Base-by-base conservation (phyloP, 2,329 filamentous ascomycete genomes). In the Talaromyces sp. region DNA sequence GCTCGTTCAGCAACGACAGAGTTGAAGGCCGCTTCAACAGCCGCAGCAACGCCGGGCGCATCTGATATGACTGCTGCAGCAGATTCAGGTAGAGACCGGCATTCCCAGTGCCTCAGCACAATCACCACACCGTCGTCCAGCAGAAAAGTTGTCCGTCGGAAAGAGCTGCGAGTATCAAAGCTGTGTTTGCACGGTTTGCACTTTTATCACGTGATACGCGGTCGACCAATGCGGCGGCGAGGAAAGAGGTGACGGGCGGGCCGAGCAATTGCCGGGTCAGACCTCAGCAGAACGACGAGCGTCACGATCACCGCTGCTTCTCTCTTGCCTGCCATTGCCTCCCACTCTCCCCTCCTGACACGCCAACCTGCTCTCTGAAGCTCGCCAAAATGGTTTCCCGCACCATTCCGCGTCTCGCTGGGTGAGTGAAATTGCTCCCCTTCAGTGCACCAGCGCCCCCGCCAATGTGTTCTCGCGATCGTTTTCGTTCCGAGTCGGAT, bases 41-140 rank as follows among this genome's bases (percentile, higher is more conserved):
- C 70, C 74, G 73, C 68, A 75, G 71, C 70, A 78, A 70, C 70
- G 74, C 76, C 70, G 74, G 71, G 67, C 75, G 74, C 76, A 78
- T 78, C 65, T 64, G 66, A 69, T 63, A 55, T 67, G 62, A 49
- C 61, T 62, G 7, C 19, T 19, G 21, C n/a, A n/a, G n/a, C n/a
- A n/a, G n/a, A 8, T 21, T 46, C 19, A 46, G n/a, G 4, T 46
- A 13, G 24, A 46, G n/a, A 46, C n/a, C 43, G 43, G 21, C n/a
- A 19, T 19, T 46, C n/a, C 2, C 43, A 46, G 17, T 46, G 43
- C 43, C 10, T 24, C 9, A 24, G 43, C 43, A 24, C 43, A 46
- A 46, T 46, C 43, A 46, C 9, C 43, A 24, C 43, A 19, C n/a
- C 13, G 19, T 32, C 31, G 13, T 9, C 31, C 31, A 32, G 31